A percentile compares a stretch with the other conserved stretches of the same genome.
Evolutionary conservation across 139 green algal genomes (phyloP).

Genomic region (Volvox africanus): DNA sequence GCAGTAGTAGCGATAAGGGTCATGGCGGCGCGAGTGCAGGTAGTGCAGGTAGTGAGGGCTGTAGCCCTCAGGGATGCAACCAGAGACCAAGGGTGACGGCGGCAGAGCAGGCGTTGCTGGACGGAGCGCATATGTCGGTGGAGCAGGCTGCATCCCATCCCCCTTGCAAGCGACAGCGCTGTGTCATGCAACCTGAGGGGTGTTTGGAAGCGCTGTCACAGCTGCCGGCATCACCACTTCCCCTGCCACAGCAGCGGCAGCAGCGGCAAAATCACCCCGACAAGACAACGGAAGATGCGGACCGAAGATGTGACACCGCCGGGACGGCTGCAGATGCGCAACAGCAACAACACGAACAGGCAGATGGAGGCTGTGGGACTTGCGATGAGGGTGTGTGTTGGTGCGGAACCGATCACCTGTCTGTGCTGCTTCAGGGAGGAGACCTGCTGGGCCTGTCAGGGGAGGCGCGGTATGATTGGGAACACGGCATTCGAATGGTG

Average conservation of each 20-base stretch:
- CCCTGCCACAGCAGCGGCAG: neutral
- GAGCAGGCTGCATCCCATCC: neutral
- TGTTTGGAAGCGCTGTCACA: no score
- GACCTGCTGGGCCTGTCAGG: constrained; percentile 54
- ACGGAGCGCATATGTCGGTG: no score
- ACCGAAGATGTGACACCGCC: no score
- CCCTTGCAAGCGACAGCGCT: neutral
- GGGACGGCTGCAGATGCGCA: no score
- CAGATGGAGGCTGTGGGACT: no score
- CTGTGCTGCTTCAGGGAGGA: constrained; percentile 54
- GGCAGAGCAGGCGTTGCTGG: neutral
- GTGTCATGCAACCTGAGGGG: neutral
- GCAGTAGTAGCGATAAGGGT: neutral
- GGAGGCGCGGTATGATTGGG: constrained; percentile 53
- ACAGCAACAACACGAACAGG: neutral
- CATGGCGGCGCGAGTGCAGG: neutral
- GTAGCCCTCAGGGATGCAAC: no score
- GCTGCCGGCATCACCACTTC: no score
- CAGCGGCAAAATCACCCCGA: neutral
- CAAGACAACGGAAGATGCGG: neutral
- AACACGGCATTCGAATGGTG: constrained; percentile 52
- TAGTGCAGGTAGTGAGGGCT: neutral
- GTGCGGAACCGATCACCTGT: neutral
- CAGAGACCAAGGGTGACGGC: neutral
- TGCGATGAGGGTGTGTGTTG: neutral